phyloP scores from a whole-genome alignment of 2,329 filamentous ascomycete genomes.

The Dactylellina haptotyla region DNA sequence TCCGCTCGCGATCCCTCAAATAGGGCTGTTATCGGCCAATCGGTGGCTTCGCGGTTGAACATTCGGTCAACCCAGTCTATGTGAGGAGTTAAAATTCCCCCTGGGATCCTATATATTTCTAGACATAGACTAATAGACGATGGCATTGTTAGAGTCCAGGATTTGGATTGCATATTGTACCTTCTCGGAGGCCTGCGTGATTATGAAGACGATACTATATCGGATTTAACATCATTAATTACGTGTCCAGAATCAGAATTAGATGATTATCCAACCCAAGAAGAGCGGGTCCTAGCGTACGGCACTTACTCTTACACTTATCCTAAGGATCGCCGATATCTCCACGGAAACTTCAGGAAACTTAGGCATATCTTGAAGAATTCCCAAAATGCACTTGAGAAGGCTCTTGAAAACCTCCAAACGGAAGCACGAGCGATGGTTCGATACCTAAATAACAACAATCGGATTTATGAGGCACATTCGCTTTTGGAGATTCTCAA shows the following conservation, averaged over 20 bases:
- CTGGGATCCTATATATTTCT: no score
- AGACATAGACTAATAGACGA: not conserved
- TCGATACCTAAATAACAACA: not conserved
- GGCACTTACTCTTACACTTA: not conserved
- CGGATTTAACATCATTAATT: no score
- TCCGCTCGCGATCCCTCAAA: not conserved
- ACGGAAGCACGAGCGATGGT: not conserved
- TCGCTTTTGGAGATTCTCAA: not conserved
- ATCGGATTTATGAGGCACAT: not conserved
- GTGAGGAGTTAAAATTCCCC: no score
- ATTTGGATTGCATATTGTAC: slow-evolving; percentile 9
- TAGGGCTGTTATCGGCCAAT: not conserved
- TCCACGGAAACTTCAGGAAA: not conserved
- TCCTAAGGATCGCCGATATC: not conserved
- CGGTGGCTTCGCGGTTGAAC: not conserved
- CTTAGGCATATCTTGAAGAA: not conserved
- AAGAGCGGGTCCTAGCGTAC: not conserved
- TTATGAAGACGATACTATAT: not conserved
- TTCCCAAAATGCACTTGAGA: not conserved
- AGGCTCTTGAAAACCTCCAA: not conserved
- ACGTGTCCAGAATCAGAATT: no score
- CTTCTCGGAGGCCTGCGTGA: not conserved
- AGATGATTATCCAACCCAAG: no score
- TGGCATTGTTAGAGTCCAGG: not conserved
- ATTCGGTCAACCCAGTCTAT: not conserved